Evolutionary conservation across 352 stramenopile genomes (phyloP).

Genomic region (Globisporangium nodosum): DNA sequence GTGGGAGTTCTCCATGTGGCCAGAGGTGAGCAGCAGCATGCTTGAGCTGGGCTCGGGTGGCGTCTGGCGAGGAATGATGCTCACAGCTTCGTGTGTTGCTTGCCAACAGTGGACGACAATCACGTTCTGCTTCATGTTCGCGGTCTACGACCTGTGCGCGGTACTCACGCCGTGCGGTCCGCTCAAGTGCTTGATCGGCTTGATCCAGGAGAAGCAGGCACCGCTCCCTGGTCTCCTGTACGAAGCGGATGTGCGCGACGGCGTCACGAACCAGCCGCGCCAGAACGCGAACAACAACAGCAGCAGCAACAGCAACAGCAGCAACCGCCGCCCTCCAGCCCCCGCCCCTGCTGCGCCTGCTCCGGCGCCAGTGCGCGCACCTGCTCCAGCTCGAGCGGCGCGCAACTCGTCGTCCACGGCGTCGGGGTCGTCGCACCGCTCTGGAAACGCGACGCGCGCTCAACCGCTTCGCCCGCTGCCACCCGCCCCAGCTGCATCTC

Average conservation of each 20-base stretch:
- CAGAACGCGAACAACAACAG: constrained; percentile 3
- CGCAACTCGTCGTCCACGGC: constrained; percentile 29
- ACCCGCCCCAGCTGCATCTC: constrained; percentile 9
- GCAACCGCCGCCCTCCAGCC: not conserved
- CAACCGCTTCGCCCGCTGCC: constrained; percentile 16
- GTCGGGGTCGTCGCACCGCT: constrained; percentile 27
- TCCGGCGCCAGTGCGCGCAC: constrained; percentile 12
- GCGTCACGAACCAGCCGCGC: constrained; percentile 43
- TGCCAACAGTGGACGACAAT: constrained; percentile 77
- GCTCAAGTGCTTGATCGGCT: constrained; percentile 88
- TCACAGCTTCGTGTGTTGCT: not conserved
- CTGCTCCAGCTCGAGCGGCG: constrained; percentile 14
- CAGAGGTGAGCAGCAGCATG: constrained; percentile 65
- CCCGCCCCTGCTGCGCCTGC: not conserved
- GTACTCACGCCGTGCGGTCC: constrained; percentile 97
- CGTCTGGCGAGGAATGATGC: not conserved
- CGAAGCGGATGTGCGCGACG: constrained; percentile 88
- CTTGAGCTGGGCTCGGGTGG: not conserved
- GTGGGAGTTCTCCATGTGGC: constrained; percentile 97
- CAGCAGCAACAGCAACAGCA: not conserved
- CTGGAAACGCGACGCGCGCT: constrained; percentile 7
- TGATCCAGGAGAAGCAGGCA: constrained; percentile 91
- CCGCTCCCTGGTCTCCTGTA: constrained; percentile 94
- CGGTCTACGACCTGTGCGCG: constrained; percentile 97
- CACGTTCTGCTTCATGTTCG: constrained; percentile 93